A percentile compares a stretch with the other conserved stretches of the same genome.
These are phyloP conservation scores for Thelephora aurantiotincta DNA, from an alignment of 768 basidiomycete species.

Conservation along the genomic window DNA sequence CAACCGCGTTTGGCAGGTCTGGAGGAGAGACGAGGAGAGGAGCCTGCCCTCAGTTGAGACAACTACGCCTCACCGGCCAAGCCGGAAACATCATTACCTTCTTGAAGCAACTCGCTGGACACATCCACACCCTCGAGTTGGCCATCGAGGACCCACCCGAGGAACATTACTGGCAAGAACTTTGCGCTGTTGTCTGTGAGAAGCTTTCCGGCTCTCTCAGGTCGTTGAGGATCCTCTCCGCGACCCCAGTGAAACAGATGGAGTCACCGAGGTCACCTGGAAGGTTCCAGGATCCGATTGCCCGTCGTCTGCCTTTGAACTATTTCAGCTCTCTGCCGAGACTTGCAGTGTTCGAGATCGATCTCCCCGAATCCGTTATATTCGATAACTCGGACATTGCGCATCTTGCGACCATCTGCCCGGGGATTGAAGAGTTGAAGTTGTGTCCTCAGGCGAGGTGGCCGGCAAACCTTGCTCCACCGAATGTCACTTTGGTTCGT, in stretches of 20 bases:
- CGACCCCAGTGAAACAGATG: constrained; percentile 61
- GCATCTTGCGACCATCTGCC: constrained; percentile 44
- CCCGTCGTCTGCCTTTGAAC: constrained; percentile 47
- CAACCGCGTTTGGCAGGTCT: constrained; percentile 34
- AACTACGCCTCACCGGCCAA: constrained; percentile 56
- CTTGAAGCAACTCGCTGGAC: constrained; percentile 44
- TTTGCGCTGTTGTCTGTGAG: constrained; percentile 48
- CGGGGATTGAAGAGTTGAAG: constrained; percentile 52
- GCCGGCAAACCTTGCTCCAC: constrained; percentile 34
- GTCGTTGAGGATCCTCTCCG: constrained; percentile 47
- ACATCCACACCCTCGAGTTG: constrained; percentile 56
- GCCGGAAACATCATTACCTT: constrained; percentile 58
- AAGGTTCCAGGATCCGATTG: constrained; percentile 43
- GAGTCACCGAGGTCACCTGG: constrained; percentile 71
- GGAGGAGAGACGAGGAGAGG: constrained; percentile 44
- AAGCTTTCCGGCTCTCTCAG: constrained; percentile 45
- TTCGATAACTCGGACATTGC: constrained; percentile 49
- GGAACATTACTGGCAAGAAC: constrained; percentile 60
- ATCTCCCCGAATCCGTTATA: constrained; percentile 63
- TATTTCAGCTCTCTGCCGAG: constrained; percentile 36
- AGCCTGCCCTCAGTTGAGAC: constrained; percentile 43
- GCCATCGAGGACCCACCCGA: constrained; percentile 71
- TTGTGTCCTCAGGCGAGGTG: constrained; percentile 60
- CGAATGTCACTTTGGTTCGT: constrained; percentile 34
- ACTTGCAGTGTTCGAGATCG: constrained; percentile 54